A percentile compares a stretch with the other conserved stretches of the same genome.
These are phyloP conservation scores for Hyaloscypha finlandica DNA, from an alignment of 495 filamentous ascomycete species.

Conservation along the genomic window DNA sequence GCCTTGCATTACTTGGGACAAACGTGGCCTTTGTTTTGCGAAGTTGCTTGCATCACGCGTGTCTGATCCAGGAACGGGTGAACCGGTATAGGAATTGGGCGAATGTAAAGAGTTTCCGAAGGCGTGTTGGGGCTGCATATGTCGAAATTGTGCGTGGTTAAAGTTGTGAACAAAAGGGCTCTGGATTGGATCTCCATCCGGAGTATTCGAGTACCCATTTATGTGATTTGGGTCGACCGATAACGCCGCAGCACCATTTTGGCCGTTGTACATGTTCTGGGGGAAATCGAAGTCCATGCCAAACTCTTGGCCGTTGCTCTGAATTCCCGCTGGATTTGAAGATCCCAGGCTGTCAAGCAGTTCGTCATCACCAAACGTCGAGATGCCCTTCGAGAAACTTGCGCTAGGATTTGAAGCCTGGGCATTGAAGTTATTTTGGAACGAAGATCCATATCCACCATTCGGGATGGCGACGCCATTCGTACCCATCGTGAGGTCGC, in stretches of 20 bases:
- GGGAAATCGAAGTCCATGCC: slow-evolving; percentile 49
- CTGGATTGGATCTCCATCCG: slow-evolving; percentile 83
- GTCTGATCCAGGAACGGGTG: slow-evolving; percentile 55
- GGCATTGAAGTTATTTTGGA: slow-evolving; percentile 28
- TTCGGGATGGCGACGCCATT: slow-evolving; percentile 33
- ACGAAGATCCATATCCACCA: slow-evolving; percentile 27
- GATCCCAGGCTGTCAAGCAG: slow-evolving; percentile 56
- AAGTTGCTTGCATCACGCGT: slow-evolving; percentile 50
- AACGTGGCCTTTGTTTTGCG: slow-evolving; percentile 56
- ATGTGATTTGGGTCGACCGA: slow-evolving; percentile 45
- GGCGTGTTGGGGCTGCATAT: slow-evolving; percentile 59
- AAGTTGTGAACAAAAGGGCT: slow-evolving; percentile 83
- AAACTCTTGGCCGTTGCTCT: slow-evolving; percentile 52
- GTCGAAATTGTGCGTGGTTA: slow-evolving; percentile 68
- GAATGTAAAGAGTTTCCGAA: slow-evolving; percentile 54
- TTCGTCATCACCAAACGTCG: slow-evolving; percentile 65
- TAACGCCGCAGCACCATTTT: slow-evolving; percentile 41
- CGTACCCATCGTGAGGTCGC: slow-evolving; percentile 72
- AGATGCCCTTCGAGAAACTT: slow-evolving; percentile 45
- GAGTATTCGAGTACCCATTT: slow-evolving; percentile 75
- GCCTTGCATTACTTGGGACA: slow-evolving; percentile 65
- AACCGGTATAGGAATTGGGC: slow-evolving; percentile 50
- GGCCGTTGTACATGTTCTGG: slow-evolving; percentile 47
- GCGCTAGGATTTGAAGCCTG: slow-evolving; percentile 30
- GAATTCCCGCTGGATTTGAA: slow-evolving; percentile 46